Evolutionary conservation across 192 early-diverging fungal species (phyloP).

Genomic region (Coemansia aciculifera): DNA sequence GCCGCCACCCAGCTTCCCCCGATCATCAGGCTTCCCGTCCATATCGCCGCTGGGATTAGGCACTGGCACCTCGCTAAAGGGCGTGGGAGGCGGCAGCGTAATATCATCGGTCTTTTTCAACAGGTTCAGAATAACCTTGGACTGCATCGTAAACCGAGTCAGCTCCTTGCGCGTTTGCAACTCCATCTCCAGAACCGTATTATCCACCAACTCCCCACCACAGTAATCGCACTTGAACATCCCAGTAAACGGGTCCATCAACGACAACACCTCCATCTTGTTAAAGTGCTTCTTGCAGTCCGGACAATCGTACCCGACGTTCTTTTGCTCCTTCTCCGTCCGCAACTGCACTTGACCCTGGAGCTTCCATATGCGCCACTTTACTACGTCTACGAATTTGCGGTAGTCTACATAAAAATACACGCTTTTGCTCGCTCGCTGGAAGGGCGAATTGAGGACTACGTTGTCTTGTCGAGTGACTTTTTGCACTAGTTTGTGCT

Average conservation of each 20-base stretch:
- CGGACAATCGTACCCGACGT: conserved; percentile 68
- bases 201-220: conserved; percentile 58
- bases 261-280: conserved; percentile 60
- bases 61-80: conserved; percentile 53
- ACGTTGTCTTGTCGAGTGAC: conserved; percentile 37
- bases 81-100: conserved; percentile 61
- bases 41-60: conserved; percentile 35
- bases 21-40: conserved; percentile 36
- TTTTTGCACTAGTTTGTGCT: conserved; percentile 65
- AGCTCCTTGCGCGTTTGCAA: conserved; percentile 58
- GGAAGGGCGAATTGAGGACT: conserved; percentile 41
- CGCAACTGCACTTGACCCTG: conserved; percentile 59
- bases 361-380: conserved; percentile 89
- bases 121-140: conserved; percentile 69
- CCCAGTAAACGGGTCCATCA: conserved; percentile 47
- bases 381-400: conserved; percentile 90
- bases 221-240: conserved; percentile 68
- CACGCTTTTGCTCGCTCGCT: conserved; percentile 54
- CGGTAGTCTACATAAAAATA: conserved; percentile 93
- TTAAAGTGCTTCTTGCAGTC: conserved; percentile 62
- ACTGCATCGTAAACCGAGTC: conserved; percentile 68
- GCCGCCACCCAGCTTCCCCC: conserved; percentile 48
- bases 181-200: conserved; percentile 63
- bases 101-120: conserved; percentile 70
- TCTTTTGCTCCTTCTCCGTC: conserved; percentile 69